phyloP scores from a whole-genome alignment of 2,329 filamentous ascomycete genomes.

The Fusarium caatingaense region DNA sequence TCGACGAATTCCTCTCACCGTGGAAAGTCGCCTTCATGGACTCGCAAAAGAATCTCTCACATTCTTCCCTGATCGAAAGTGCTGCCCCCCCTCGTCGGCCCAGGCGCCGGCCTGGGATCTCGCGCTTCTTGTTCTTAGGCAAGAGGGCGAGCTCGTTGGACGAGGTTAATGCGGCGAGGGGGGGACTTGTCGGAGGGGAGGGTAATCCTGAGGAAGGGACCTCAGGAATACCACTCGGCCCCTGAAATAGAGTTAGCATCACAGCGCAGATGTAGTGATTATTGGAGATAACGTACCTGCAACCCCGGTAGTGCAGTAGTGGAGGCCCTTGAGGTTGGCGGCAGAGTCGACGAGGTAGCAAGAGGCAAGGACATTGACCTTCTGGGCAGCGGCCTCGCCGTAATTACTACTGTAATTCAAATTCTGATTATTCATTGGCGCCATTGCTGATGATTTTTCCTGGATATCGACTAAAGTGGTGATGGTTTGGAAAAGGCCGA shows the following conservation, averaged over 20 bases:
- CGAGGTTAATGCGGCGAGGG: conserved; percentile 79
- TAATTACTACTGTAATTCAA: conserved; percentile 81
- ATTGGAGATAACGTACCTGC: conserved; percentile 66
- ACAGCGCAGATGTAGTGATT: neutral
- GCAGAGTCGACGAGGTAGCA: conserved; percentile 87
- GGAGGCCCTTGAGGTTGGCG: conserved; percentile 81
- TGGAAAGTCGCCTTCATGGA: conserved; percentile 92
- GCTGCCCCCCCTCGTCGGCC: conserved; percentile 87
- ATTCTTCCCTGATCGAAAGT: conserved; percentile 98
- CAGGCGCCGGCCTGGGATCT: conserved; percentile 56
- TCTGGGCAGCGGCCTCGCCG: conserved; percentile 72
- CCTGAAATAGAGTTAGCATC: conserved; percentile 57
- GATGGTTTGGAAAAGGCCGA: conserved; percentile 13
- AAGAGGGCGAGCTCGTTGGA: conserved; percentile 74
- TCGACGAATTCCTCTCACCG: conserved; percentile 87
- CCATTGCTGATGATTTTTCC: conserved; percentile 58
- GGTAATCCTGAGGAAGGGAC: conserved; percentile 85
- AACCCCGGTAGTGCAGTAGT: conserved; percentile 95
- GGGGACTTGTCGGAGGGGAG: conserved; percentile 88
- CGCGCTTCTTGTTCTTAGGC: conserved; percentile 64
- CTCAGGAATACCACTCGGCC: conserved; percentile 96
- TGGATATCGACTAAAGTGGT: conserved; percentile 39
- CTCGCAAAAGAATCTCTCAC: conserved; percentile 99
- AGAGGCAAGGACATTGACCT: conserved; percentile 85
- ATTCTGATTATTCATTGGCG: conserved; percentile 77